Evolutionary conservation across 2,329 filamentous ascomycete genomes (phyloP), one percentile per base, ranked within the genome.

Genomic region (Arthroderma uncinatum): DNA sequence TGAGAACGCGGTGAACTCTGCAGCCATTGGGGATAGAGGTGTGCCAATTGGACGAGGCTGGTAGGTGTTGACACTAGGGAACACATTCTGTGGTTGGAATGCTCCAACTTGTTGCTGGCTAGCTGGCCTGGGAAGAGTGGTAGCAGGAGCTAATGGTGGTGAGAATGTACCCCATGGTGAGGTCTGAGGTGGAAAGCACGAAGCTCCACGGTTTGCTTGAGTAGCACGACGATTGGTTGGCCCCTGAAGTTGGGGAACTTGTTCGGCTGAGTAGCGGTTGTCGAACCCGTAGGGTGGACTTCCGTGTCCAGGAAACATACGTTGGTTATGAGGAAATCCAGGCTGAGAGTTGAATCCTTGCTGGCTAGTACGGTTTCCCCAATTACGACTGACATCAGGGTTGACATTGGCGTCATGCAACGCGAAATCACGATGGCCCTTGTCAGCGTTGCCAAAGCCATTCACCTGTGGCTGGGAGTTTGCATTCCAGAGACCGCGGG

Each of bases 21-120:
- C 84, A 25, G 86, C 86, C 62, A 87, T 82, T 10, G 86, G 85
- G 16, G 86, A 89, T 42, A 90, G 75, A 6, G 83, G 78, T 16
- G 84, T 87, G 25, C 83, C 81, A 60, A 81, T 77, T 25, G 81
- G 75, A 61, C 80, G 80, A 63, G 78, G 77, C 61, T 78, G 78
- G 64, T 80, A 83, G 64, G 55, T 61, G 19, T 67, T 62, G 50
- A 69, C 48, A 28, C 57, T 62, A 34, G 65, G 67, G 58, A 70
- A 74, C 47, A 71, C 59, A 30, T 68, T 70, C 50, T 69, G 54
- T 25, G 58, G 66, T 33, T 71, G 69, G 54, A 69, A 71, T n/a
- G 63, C 57, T 48, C 62, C 68, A 12, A 64, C 63, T 4, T 66
- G 64, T 55, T 68, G 66, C 57, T 64, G 67, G 14, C 61, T 55